These are phyloP conservation scores for Ustilago vetiveriae DNA, from an alignment of 1,284 basidiomycete genomes.

Conservation along the genomic window DNA sequence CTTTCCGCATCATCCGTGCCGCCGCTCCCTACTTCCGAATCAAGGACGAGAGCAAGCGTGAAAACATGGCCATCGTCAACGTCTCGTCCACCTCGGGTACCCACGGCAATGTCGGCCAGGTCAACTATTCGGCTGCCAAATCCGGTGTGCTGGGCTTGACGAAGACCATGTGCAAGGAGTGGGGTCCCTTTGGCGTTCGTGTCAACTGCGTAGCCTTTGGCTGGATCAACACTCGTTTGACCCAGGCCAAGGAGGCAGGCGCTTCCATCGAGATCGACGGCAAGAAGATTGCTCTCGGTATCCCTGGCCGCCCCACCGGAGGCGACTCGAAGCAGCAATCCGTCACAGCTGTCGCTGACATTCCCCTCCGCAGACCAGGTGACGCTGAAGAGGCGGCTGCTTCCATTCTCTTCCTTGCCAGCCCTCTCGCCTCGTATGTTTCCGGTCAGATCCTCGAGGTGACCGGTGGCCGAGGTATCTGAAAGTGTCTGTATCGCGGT, in stretches of 20 bases:
- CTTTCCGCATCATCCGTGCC: constrained; percentile 83
- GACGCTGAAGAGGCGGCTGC: constrained; percentile 80
- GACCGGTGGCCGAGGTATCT: constrained; percentile 61
- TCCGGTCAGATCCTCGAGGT: constrained; percentile 77
- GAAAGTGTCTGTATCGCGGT: no score
- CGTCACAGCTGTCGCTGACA: constrained; percentile 70
- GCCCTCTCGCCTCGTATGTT: constrained; percentile 81
- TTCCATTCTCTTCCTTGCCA: constrained; percentile 69
- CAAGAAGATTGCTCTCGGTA: constrained; percentile 82
- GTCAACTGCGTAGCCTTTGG: constrained; percentile 81
- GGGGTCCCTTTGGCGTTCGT: constrained; percentile 81
- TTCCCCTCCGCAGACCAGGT: constrained; percentile 81
- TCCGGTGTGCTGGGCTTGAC: constrained; percentile 73
- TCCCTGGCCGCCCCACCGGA: constrained; percentile 68
- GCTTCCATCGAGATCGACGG: constrained; percentile 81
- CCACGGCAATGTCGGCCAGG: constrained; percentile 75
- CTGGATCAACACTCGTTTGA: constrained; percentile 76
- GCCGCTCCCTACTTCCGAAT: constrained; percentile 84
- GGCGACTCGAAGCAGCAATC: constrained; percentile 73
- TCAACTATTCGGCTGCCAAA: constrained; percentile 73
- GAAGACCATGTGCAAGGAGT: constrained; percentile 87
- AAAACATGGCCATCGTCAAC: constrained; percentile 72
- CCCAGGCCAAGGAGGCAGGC: constrained; percentile 79
- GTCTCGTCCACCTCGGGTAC: constrained; percentile 51
- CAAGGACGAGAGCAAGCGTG: constrained; percentile 72